Base-by-base conservation (phyloP, 2,329 filamentous ascomycete genomes). In the Rhytidhysteron rufulum region DNA sequence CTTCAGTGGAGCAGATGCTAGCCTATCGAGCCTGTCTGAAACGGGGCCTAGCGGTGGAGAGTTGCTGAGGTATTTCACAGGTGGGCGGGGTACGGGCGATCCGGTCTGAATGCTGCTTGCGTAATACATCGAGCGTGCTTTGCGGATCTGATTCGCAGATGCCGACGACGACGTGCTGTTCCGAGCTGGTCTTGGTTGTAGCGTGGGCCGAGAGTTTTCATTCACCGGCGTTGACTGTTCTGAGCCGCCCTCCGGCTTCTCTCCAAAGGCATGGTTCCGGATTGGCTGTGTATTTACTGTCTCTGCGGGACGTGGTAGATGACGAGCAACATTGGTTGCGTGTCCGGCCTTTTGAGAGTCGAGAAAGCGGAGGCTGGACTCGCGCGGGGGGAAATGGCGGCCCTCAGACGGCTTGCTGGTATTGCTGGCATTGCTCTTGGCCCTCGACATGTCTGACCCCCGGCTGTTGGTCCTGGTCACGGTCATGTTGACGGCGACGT, bases 71-170 rank as follows among this genome's bases (percentile, higher is more conserved):
- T 62, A 62, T 29, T 58, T 61, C 7, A 54, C 53, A 6, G 57
- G 57, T 17, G 58, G 57, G 17, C 60, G 56, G 38, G 59, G 48
- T 22, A 65, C 54, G 5, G 62, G 61, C 16, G 62, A 65, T 10
- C 60, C 60, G 2, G 61, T 63, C 44, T 64, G 62, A 10, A 63
- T 47, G 38, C 54, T 65, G 45, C 60, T 65, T 38, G 62, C 60
- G 36, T 64, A 65, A 42, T 63, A 65, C 61, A 65, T 65, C 18
- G 62, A 65, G 5, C 61, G 54, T 9, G 61, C 60, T 34, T 65
- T 65, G 17, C 61, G 51, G 21, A 65, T 64, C 32, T 63, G 59
- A 34, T 62, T 58, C n/a, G 59, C 62, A 3, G 55, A 47, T 18
- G 51, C 31, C 0, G 60, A 60, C 1, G 53, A 57, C 8, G 57